A percentile compares a stretch with the other conserved stretches of the same genome.
phyloP scores from a whole-genome alignment of 148 eudicot species.

The Dysphania ambrosioides region DNA sequence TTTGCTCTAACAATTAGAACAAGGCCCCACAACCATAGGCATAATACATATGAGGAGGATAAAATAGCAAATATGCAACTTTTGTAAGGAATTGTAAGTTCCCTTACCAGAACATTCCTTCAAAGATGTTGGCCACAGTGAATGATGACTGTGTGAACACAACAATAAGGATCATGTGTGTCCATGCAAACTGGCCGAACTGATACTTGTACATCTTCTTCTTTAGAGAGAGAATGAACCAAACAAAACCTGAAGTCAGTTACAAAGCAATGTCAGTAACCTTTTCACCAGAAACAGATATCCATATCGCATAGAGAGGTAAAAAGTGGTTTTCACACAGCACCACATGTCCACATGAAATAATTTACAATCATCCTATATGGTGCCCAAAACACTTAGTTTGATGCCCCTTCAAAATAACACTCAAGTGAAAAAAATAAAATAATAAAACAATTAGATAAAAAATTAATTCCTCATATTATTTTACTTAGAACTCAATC shows the following conservation, averaged over 20 bases:
- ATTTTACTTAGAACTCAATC: too few species aligned
- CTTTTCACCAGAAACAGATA: constrained; percentile 9
- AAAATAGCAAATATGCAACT: not conserved
- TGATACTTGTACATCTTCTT: constrained; percentile 99
- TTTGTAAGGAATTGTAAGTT: not conserved
- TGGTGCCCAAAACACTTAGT: not conserved
- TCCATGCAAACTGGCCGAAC: constrained; percentile 98
- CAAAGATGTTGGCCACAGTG: constrained; percentile 93
- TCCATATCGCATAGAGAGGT: not conserved
- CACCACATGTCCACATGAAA: not conserved
- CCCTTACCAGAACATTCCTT: constrained; percentile 90
- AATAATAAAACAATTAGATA: too few species aligned
- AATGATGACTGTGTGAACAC: constrained; percentile 92
- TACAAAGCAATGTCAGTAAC: constrained; percentile 23
- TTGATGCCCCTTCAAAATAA: not conserved
- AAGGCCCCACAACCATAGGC: not conserved
- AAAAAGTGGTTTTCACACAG: not conserved
- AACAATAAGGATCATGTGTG: constrained; percentile 97
- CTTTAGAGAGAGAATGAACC: constrained; percentile 95
- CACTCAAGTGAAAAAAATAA: too few species aligned
- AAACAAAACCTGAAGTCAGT: constrained; percentile 67
- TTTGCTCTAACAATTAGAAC: not conserved
- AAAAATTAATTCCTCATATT: too few species aligned
- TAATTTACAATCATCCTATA: not conserved
- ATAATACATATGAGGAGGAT: not conserved